Base-by-base conservation (phyloP, 2,329 filamentous ascomycete genomes). In the Exophiala lecanii-corni region DNA sequence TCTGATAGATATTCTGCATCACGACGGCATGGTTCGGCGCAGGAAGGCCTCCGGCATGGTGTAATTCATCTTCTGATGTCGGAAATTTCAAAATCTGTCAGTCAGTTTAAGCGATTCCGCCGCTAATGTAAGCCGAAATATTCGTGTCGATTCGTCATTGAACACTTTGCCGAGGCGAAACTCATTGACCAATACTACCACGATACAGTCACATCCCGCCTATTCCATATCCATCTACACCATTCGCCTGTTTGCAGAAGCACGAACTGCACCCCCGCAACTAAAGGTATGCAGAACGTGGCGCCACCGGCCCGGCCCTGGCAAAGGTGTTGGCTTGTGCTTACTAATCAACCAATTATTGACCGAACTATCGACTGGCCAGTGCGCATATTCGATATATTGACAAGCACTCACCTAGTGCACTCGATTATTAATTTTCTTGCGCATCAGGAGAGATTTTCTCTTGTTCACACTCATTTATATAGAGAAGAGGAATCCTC, bases 131-230 rank as follows among this genome's bases (percentile, higher is more conserved):
- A 36, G 33, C 33, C 12, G 33, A 36, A 36, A 36, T 15, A 36
- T 36, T 36, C 33, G 33, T 36, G 33, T 36, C 17, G 33, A 19
- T 36, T 36, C 33, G 33, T 36, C 33, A 5, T 36, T 17, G 33
- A 17, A 36, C 33, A 36, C 33, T 28, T 5, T 36, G 33, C 33
- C 33, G 33, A 36, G 33, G 13, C 33, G 33, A 36, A 36, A 36
- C 17, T 36, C 17, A 36, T 5, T 5, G 33, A 36, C 13, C 33
- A 36, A 36, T 36, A 36, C 33, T 36, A 4, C 4, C 33, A 36
- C 17, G 33, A 5, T 36, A 19, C 5, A 17, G 33, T 36, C 13
- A 36, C 33, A 5, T n/a, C n/a, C n/a, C n/a, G n/a, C n/a, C n/a
- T n/a, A n/a, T n/a, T n/a, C n/a, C 33, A 17, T 36, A 12, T 36